These are phyloP conservation scores for Echites panduratus DNA, from an alignment of 257 asterid genomes.

Conservation along the genomic window DNA sequence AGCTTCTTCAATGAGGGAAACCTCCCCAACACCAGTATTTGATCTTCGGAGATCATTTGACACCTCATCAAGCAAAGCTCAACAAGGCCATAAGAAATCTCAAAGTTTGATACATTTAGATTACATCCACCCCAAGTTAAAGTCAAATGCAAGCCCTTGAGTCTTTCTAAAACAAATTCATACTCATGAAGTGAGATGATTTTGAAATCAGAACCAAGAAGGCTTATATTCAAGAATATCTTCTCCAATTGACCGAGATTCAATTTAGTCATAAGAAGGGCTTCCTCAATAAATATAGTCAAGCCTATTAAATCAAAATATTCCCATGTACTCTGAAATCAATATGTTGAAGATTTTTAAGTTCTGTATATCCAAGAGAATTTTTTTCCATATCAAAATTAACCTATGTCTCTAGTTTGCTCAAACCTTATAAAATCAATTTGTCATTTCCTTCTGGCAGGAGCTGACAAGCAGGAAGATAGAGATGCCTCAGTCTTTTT, in stretches of 20 bases:
- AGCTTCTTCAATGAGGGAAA: neutral
- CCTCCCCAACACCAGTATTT: neutral
- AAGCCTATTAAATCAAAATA: neutral
- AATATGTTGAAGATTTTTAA: too few species aligned
- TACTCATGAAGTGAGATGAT: neutral
- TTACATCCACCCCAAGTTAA: neutral
- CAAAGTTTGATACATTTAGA: neutral
- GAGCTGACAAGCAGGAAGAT: neutral
- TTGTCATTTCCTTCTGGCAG: neutral
- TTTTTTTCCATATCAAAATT: neutral
- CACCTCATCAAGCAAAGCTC: neutral
- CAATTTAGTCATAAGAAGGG: too few species aligned
- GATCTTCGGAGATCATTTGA: neutral
- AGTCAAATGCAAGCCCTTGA: neutral
- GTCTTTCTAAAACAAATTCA: neutral
- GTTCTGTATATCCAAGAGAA: neutral
- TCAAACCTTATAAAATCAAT: neutral
- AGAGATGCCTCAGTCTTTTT: neutral
- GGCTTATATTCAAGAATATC: neutral
- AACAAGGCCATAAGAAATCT: too few species aligned
- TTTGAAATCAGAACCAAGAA: neutral
- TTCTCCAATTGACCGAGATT: neutral
- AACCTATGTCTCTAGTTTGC: neutral
- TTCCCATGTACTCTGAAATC: neutral
- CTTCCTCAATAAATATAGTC: too few species aligned